Base-by-base conservation (phyloP, 2,329 filamentous ascomycete genomes). In the Phialemonium atrogriseum region DNA sequence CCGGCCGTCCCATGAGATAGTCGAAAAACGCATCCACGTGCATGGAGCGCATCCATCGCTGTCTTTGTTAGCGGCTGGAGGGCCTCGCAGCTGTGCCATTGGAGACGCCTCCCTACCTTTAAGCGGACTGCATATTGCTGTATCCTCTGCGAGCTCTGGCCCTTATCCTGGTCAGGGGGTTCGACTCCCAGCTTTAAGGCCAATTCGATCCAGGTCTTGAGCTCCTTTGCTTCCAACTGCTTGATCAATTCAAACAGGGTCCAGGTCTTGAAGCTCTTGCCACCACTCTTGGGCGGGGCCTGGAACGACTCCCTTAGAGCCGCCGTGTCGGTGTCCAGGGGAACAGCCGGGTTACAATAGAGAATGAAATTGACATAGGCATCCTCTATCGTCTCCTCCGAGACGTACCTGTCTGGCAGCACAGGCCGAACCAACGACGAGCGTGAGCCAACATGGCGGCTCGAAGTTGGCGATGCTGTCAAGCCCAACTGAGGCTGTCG, bases 11-110 rank as follows among this genome's bases (percentile, higher is more conserved):
- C 40, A 89, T 68, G 13, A 93, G 73, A 52, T 86, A 95, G 52
- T 94, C 86, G 49, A 94, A 95, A 54, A 95, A 95, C 9, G 86
- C 84, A 64, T 94, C 85, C 32, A 94, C 77, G 53, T 94, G 88
- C 82, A 94, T 89, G 5, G 87, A 88, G 52, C 86, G 85, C 84
- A 95, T 91, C 88, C 88, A 95, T 50, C 89, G 80, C 84, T 84
- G 47, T 23, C 10, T 6, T 8, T 27, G 26, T 35, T 15, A 30
- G 10, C 11, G 22, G 2, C 30, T 17, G 23, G 32, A 20, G 23
- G 18, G 5, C 11, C 22, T 10, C 22, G 31, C 5, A 26, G 16
- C 18, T 11, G n/a, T 15, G 28, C 7, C 29, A n/a, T 7, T 34
- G 11, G 28, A 8, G 14, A 10, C 17, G 10, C n/a, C n/a, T n/a